Base-by-base conservation (phyloP, 371 early-diverging fungal genomes). In the Saksenaea oblongispora region DNA sequence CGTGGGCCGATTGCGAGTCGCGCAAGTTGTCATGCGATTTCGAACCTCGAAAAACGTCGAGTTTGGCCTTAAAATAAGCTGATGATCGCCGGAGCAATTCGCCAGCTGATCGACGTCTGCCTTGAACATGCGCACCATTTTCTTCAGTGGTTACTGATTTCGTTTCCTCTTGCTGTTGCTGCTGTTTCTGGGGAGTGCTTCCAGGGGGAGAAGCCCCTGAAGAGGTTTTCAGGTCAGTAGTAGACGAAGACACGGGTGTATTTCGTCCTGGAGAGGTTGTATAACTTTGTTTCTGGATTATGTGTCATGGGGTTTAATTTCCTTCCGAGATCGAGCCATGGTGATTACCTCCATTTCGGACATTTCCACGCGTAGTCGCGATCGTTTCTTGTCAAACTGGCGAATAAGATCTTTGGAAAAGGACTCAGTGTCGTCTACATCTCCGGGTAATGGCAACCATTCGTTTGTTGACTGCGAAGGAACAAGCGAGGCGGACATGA, bases 371-470 rank as follows among this genome's bases (percentile, higher is more conserved):
- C 74, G 75, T 42, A 77, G 54, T 39, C 60, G 59, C 44, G 74
- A 70, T 62, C 73, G 68, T 34, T 61, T 64, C 58, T 72, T 73
- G 57, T 77, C 80, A 61, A 78, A 77, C 59, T 70, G 73, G 39
- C 68, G 67, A 58, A 78, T 69, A 35, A 78, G 66, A 65, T 77
- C 76, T 65, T 54, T 65, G 10, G 74, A 66, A 36, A 76, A 80
- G 3, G 76, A 66, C 44, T 72, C 64, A 64, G 75, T 62, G 27
- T 63, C 55, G 27, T 53, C 14, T 51, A 53, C 53, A 53, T 53
- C 53, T 34, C 61, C 34, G 22, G 53, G 47, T 15, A 61, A 37
- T 53, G 54, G 54, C 37, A 61, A 61, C 61, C 61, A 61, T 55
- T 55, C 35, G 31, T 26, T 28, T n/a, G 35, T 34, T 26, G 56